Percentiles rank a stretch among this genome's conserved stretches.
phyloP scores from a whole-genome alignment of 164 flowering plant genomes.

The Tetracentron sinense region DNA sequence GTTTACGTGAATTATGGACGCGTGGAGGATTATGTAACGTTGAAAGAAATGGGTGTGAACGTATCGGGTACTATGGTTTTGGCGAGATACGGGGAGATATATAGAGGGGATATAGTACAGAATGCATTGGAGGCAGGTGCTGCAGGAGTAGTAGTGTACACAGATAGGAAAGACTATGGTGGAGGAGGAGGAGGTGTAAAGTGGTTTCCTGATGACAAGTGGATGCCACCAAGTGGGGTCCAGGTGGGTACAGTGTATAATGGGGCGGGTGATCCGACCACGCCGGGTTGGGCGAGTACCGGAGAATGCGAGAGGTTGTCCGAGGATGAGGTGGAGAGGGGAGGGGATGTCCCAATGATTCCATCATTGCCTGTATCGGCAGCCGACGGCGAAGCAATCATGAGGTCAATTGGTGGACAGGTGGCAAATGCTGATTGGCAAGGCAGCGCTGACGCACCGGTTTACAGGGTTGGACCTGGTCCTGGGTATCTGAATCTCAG shows the following conservation, averaged over 20 bases:
- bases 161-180: constrained; percentile 64
- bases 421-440: constrained; percentile 67
- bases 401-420: constrained; percentile 51
- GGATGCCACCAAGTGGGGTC: constrained; percentile 84
- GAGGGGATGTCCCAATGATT: constrained; percentile 52
- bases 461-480: constrained; percentile 68
- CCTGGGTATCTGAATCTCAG: constrained; percentile 57
- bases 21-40: constrained; percentile 43
- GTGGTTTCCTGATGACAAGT: constrained; percentile 56
- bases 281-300: constrained; percentile 73
- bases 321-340: constrained; percentile 40
- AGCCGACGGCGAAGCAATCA: constrained; percentile 51
- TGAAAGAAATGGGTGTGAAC: constrained; percentile 47
- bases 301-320: constrained; percentile 53
- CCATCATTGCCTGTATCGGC: constrained; percentile 70
- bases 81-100: constrained; percentile 66
- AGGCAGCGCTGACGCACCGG: constrained; percentile 37
- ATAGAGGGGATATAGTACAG: constrained; percentile 62
- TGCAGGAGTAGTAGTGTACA: constrained; percentile 46
- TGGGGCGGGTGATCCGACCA: constrained; percentile 67
- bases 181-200: constrained; percentile 34
- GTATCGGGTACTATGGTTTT: constrained; percentile 47
- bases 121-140: constrained; percentile 61
- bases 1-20: constrained; percentile 68
- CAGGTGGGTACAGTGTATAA: constrained; percentile 59